phyloP scores from a whole-genome alignment of 2,329 filamentous ascomycete genomes.

The Phialophora chinensis region DNA sequence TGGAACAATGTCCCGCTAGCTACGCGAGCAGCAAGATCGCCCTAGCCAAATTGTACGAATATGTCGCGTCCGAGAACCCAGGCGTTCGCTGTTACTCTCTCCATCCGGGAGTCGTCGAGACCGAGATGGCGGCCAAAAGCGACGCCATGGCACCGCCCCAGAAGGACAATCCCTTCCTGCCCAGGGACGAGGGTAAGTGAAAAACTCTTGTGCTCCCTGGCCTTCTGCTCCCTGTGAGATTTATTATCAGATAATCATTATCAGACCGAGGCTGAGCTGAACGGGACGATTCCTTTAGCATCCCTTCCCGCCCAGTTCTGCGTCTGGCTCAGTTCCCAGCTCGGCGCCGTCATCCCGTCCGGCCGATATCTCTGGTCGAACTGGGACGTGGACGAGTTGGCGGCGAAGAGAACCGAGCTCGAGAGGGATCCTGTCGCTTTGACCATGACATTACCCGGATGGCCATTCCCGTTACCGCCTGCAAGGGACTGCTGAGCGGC shows the following conservation, averaged over 20 bases:
- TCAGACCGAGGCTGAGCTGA: neutral
- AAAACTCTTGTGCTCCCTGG: too few relatives aligned
- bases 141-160: neutral
- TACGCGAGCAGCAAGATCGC: constrained; percentile 54
- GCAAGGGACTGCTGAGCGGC: neutral
- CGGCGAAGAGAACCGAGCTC: neutral
- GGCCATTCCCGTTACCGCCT: neutral
- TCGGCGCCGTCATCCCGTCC: neutral
- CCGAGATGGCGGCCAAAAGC: constrained; percentile 18
- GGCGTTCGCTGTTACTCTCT: constrained; percentile 49
- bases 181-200: neutral
- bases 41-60: constrained; percentile 51
- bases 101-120: constrained; percentile 48
- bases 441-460: neutral
- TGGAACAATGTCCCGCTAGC: constrained; percentile 12
- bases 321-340: neutral
- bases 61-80: constrained; percentile 49
- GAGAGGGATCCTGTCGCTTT: neutral
- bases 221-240: neutral
- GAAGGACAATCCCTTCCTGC: neutral
- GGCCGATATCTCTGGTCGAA: neutral
- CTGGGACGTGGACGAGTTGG: neutral
- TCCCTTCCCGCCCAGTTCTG: neutral
- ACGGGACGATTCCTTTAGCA: neutral
- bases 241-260: neutral